Evolutionary conservation across 495 filamentous ascomycete species (phyloP).

Genomic region (Trichoderma reesei): DNA sequence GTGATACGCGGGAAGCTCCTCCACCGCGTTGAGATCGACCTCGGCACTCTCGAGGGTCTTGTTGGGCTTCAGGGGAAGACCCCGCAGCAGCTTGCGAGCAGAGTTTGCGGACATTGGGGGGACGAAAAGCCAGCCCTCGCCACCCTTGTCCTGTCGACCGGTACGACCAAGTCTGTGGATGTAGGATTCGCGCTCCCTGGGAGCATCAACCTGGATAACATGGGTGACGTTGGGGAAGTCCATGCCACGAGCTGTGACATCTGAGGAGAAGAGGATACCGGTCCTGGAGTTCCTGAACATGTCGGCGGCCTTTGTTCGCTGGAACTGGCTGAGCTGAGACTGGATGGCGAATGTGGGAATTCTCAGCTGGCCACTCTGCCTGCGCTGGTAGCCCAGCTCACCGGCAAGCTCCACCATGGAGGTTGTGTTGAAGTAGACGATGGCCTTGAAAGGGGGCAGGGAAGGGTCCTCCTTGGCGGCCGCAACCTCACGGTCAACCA

Average conservation of each 20-base stretch:
- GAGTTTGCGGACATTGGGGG: constrained; percentile 46
- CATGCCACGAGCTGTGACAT: constrained; percentile 94
- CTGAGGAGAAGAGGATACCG: constrained; percentile 79
- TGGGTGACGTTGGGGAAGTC: constrained; percentile 91
- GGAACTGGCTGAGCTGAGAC: constrained; percentile 58
- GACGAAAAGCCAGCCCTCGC: constrained; percentile 71
- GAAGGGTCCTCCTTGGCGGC: constrained; percentile 23
- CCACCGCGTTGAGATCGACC: constrained; percentile 39
- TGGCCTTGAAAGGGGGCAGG: constrained; percentile 75
- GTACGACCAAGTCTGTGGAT: constrained; percentile 80
- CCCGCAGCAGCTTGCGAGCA: constrained; percentile 40
- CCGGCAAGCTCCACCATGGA: constrained; percentile 55
- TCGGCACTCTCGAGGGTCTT: constrained; percentile 25
- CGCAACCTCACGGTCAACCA: constrained; percentile 48
- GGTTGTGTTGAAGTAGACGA: constrained; percentile 80
- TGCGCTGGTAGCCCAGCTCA: constrained; percentile 46
- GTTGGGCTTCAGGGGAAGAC: constrained; percentile 58
- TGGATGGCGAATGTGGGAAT: constrained; percentile 61
- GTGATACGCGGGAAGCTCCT: constrained; percentile 29
- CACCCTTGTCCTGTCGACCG: constrained; percentile 59
- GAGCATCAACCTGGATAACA: constrained; percentile 75
- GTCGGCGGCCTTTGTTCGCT: constrained; percentile 57
- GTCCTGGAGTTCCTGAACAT: constrained; percentile 53
- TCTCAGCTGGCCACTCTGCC: constrained; percentile 17
- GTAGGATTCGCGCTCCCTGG: constrained; percentile 65